Conservation (phyloP, 257 asterid species). For the Salvia hispanica region DNA sequence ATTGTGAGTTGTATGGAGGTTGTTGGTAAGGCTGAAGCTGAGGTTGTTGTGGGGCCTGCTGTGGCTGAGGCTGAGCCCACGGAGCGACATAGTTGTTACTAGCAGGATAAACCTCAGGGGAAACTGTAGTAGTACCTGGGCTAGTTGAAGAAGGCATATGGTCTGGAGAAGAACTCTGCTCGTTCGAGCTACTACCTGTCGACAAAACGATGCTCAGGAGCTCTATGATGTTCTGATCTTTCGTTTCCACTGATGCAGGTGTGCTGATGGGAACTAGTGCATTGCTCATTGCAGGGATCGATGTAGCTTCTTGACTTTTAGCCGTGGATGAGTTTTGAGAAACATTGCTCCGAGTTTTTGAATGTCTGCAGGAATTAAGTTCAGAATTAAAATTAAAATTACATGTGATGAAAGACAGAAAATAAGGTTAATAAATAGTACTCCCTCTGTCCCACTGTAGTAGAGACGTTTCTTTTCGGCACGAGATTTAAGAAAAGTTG, state of each 20-base stretch:
- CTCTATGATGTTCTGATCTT: conserved; percentile 76
- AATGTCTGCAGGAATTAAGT: conserved; percentile 48
- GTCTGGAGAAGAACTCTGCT: conserved; percentile 46
- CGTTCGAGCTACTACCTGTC: conserved; percentile 36
- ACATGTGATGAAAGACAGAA: not conserved
- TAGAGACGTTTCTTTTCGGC: no score
- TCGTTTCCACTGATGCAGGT: conserved; percentile 43
- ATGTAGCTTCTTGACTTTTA: conserved; percentile 30
- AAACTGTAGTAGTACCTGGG: conserved; percentile 33
- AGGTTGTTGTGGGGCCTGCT: not conserved
- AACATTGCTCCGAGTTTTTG: conserved; percentile 42
- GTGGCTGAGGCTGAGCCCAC: conserved; percentile 65
- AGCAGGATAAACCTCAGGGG: conserved; percentile 46
- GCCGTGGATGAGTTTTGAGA: conserved; percentile 33
- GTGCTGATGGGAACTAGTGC: conserved; percentile 61
- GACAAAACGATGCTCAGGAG: conserved; percentile 72
- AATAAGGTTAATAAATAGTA: not conserved
- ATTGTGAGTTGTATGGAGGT: conserved; percentile 18
- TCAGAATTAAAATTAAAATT: no score
- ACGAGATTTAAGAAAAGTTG: no score
- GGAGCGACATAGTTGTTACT: conserved; percentile 76
- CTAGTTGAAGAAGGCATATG: conserved; percentile 42
- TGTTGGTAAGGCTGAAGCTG: conserved; percentile 26
- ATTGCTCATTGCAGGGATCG: conserved; percentile 43
- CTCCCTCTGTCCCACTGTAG: no score